Evolutionary conservation across 2,329 filamentous ascomycete species (phyloP).

Genomic region (Trichophyton mentagrophytes): DNA sequence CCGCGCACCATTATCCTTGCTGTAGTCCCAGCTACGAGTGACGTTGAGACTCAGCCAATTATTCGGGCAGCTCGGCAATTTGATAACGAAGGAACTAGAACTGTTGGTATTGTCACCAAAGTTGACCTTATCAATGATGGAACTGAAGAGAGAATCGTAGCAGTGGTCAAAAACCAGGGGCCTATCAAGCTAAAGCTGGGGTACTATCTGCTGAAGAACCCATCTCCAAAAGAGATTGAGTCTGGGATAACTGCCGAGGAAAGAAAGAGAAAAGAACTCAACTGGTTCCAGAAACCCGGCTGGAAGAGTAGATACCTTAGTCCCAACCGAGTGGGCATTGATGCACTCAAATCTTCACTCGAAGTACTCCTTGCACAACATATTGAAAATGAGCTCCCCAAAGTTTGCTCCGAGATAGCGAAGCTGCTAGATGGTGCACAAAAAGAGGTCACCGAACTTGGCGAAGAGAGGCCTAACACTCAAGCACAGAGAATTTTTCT

Average conservation of each 20-base stretch:
- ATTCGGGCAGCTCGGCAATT: conserved; percentile 27
- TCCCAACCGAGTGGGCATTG: conserved; percentile 31
- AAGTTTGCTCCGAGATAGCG: conserved; percentile 15
- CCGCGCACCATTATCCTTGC: conserved; percentile 31
- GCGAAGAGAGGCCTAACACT: neutral
- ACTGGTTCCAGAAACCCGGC: neutral
- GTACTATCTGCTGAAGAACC: neutral
- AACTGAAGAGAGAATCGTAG: neutral
- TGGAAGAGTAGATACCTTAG: conserved; percentile 21
- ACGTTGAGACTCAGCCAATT: conserved; percentile 37
- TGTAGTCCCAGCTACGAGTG: conserved; percentile 33
- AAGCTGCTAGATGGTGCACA: neutral
- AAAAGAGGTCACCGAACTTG: neutral
- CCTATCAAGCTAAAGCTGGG: neutral
- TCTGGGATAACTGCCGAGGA: neutral
- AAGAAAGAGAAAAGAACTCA: neutral
- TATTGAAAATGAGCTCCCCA: conserved; percentile 31
- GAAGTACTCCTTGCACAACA: conserved; percentile 31
- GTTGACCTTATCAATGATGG: conserved; percentile 36
- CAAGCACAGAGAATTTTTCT: conserved; percentile 4
- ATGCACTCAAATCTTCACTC: conserved; percentile 29
- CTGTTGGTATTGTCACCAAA: conserved; percentile 44
- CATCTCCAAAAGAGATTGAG: neutral
- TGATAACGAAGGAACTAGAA: conserved; percentile 29
- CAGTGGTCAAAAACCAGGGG: neutral